Percentiles rank a stretch among this genome's conserved stretches.
phyloP scores from a whole-genome alignment of 148 eudicot species.

The Heliamphora exappendiculata region DNA sequence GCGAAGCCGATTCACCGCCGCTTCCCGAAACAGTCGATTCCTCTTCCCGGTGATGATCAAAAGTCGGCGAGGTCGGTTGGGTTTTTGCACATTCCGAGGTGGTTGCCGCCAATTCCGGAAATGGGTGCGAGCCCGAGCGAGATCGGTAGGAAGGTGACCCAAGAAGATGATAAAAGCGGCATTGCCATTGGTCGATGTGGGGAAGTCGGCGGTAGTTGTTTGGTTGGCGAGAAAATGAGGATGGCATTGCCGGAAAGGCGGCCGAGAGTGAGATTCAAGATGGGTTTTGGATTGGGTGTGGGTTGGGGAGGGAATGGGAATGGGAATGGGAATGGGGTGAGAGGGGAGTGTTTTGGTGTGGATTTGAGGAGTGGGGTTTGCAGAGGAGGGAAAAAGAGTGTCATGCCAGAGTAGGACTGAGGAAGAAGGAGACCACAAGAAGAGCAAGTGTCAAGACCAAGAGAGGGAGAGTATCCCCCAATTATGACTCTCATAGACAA shows the following conservation, averaged over 20 bases:
- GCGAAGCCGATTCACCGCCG: conserved; percentile 28
- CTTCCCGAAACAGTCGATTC: neutral
- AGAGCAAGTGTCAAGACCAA: too few relatives aligned
- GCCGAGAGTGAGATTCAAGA: conserved; percentile 39
- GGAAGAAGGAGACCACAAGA: neutral
- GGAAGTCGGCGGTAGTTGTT: conserved; percentile 7
- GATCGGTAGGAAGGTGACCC: neutral
- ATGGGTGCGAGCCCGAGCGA: neutral
- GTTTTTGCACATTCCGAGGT: conserved; percentile 40
- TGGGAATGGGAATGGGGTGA: neutral
- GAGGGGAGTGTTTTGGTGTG: conserved; percentile 13
- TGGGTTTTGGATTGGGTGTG: conserved; percentile 13
- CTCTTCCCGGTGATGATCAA: neutral
- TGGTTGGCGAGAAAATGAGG: conserved; percentile 3
- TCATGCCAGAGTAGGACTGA: neutral
- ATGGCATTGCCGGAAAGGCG: conserved; percentile 28
- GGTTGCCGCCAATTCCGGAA: conserved; percentile 67
- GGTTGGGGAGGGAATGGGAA: neutral
- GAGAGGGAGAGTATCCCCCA: too few relatives aligned
- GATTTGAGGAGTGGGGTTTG: conserved; percentile 34
- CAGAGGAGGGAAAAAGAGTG: conserved; percentile 38
- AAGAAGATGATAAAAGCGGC: conserved; percentile 16
- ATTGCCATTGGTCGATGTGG: neutral
- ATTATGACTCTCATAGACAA: too few relatives aligned
- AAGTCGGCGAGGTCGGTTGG: neutral